Evolutionary conservation across 805 yeast species (phyloP).

Genomic region (Candida fluviatilis): DNA sequence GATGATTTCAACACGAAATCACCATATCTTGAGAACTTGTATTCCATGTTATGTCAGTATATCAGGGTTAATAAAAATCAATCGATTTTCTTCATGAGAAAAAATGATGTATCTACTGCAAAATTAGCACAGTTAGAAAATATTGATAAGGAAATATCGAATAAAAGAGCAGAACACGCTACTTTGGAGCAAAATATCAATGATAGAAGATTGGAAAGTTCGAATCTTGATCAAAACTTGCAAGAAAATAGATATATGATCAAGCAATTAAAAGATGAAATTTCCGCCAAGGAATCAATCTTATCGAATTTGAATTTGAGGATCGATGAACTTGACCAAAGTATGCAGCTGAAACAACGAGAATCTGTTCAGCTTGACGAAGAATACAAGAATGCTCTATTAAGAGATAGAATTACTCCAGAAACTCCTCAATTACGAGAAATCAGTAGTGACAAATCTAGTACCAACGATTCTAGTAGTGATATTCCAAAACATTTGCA

Average conservation of each 20-base stretch:
- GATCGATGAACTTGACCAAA: constrained; percentile 10
- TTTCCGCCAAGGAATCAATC: constrained; percentile 16
- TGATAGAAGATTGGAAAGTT: constrained; percentile 18
- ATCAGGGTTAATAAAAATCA: constrained; percentile 39
- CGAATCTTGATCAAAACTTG: constrained; percentile 13
- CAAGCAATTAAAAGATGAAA: constrained; percentile 19
- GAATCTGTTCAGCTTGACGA: constrained; percentile 1
- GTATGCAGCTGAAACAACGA: constrained; percentile 2
- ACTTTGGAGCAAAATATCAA: constrained; percentile 16
- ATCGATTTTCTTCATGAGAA: constrained; percentile 29
- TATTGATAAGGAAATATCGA: constrained; percentile 4
- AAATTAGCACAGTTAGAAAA: background rate
- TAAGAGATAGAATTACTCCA: background rate
- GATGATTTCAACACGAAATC: constrained; percentile 84
- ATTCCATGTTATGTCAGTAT: constrained; percentile 70
- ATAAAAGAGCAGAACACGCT: constrained; percentile 13
- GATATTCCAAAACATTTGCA: constrained; percentile 12
- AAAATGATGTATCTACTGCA: background rate
- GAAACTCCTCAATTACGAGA: background rate
- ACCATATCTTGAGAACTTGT: constrained; percentile 84
- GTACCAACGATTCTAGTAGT: constrained; percentile 1
- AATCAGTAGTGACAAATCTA: background rate
- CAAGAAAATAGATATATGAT: constrained; percentile 17
- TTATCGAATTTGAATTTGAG: constrained; percentile 14
- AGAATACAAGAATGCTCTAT: background rate